Evolutionary conservation across 768 basidiomycete genomes (phyloP).

Genomic region (Russula sp.): DNA sequence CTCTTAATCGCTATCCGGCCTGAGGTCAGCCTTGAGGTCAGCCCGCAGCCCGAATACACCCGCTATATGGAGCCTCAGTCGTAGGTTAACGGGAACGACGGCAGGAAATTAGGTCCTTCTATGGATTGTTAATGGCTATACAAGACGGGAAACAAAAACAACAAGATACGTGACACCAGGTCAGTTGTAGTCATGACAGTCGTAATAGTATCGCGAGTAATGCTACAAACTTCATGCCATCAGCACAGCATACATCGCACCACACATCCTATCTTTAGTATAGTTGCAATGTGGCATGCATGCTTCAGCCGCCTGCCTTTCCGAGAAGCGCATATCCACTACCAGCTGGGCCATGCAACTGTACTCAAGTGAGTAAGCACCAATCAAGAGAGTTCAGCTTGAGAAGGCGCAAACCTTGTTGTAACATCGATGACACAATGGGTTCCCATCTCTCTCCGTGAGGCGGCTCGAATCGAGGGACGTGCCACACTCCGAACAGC

Average conservation of each 20-base stretch:
- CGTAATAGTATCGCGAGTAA: background rate
- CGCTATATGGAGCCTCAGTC: too few species aligned
- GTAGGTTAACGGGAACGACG: background rate
- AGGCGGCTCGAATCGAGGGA: slow-evolving; percentile 64
- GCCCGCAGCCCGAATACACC: too few species aligned
- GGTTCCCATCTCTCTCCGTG: slow-evolving; percentile 68
- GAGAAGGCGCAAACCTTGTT: slow-evolving; percentile 40
- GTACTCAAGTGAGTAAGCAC: background rate
- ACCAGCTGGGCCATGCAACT: slow-evolving; percentile 71
- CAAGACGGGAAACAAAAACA: slow-evolving; percentile 1
- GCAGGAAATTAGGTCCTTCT: background rate
- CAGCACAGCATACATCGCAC: slow-evolving; percentile 13
- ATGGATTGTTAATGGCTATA: background rate
- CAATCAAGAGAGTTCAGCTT: background rate
- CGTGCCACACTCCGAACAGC: slow-evolving; percentile 67
- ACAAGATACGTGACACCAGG: background rate
- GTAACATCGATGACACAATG: slow-evolving; percentile 67
- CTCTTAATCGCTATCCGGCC: too few species aligned
- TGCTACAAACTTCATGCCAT: slow-evolving; percentile 7
- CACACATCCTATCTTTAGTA: background rate
- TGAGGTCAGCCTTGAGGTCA: too few species aligned
- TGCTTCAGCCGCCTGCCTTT: slow-evolving; percentile 37
- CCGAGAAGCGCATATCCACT: slow-evolving; percentile 67
- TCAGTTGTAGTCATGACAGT: slow-evolving; percentile 6
- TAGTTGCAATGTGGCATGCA: background rate